Evolutionary conservation across 1,284 basidiomycete species (phyloP).

Genomic region (Sporisorium exsertum): DNA sequence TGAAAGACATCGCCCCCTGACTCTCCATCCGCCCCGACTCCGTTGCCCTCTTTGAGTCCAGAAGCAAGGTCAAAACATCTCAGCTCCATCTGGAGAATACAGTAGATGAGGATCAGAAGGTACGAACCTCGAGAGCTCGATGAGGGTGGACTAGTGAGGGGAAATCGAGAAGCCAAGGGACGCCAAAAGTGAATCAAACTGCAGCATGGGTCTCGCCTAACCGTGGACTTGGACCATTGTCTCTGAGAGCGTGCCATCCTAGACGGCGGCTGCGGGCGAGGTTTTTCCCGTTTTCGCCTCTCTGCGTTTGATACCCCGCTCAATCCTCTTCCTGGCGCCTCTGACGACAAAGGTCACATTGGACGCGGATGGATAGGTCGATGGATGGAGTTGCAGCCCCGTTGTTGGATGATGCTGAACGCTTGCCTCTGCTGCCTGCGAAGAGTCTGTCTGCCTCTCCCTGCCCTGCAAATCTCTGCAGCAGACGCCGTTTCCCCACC

Average conservation of each 20-base stretch:
- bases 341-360: background rate
- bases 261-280: background rate
- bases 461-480: constrained; percentile 3
- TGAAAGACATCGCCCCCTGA: background rate
- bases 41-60: background rate
- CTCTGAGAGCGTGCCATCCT: background rate
- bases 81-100: background rate
- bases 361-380: background rate
- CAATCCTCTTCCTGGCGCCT: background rate
- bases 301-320: constrained; percentile 1
- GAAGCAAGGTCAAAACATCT: background rate
- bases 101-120: background rate
- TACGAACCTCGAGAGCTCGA: background rate
- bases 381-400: background rate
- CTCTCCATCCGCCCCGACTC: background rate
- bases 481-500: background rate
- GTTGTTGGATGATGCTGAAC: background rate
- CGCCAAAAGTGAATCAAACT: constrained; percentile 1
- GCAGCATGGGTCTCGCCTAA: constrained; percentile 7
- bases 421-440: background rate
- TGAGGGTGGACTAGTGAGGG: background rate
- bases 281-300: background rate
- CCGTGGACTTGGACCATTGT: background rate
- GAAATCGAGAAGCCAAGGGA: background rate
- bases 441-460: background rate